Base-by-base conservation (phyloP, 768 basidiomycete species). In the Boletus insuetus region DNA sequence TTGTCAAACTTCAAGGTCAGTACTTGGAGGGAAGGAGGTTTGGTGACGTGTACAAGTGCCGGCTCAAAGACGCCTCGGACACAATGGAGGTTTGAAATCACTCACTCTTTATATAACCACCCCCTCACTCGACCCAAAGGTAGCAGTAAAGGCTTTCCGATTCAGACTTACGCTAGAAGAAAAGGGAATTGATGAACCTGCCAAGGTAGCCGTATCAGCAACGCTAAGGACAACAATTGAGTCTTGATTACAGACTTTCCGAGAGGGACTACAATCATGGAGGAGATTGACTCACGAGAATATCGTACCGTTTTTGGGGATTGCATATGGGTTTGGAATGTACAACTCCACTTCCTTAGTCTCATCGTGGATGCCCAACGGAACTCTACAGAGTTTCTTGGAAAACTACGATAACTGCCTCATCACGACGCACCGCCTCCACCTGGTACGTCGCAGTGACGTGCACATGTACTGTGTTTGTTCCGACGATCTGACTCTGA, bases 361-460 rank as follows among this genome's bases (percentile, higher is more conserved):
- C 19, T 66, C 64, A 11, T 55, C 59, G 13, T 71, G 69, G 69
- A 58, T 68, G 54, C 59, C 65, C 2, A 66, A 68, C 20, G 69
- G 68, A 26, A 60, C 57, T 9, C 54, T 71, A 14, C 63, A 45
- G 11, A 43, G 26, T n/a, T 66, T 70, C 48, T 39, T 70, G 5
- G 45, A 24, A 20, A 31, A 46, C 9, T 39, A 56, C 12, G 39
- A 63, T 32, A 3, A n/a, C n/a, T n/a, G 17, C 10, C 53, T 54
- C n/a, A 1, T 9, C 12, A 17, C 11, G 7, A 32, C 29, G 17
- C 51, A 53, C 5, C 45, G 51, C 3, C 51, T 53, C 7, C 37
- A 39, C 26, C 16, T 53, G 37, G 51, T 53, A 19, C 20, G 51
- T 47, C 12, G 3, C 16, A 16, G 4, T 40, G 19, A 39, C 4